Base-by-base conservation (phyloP, 129 eudicot species). In the Solidago caesia region DNA sequence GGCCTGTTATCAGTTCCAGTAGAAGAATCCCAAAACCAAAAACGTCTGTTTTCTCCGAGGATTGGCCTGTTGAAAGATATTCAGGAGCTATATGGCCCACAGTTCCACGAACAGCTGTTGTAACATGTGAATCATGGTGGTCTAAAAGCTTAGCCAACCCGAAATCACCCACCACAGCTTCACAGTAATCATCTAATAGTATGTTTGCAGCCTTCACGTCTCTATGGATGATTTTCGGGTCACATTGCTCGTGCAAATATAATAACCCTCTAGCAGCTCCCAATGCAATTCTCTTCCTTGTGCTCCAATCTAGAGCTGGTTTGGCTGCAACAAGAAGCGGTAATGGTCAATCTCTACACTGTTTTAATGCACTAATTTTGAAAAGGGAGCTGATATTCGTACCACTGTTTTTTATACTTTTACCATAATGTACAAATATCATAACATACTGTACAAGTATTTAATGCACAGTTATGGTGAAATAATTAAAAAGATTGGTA, bases 1-100 rank as follows among this genome's bases (percentile, higher is more conserved):
- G 96, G 4, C 98, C 97, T 16, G 98, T 93, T 78, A 90, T 88
- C 67, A 93, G 71, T 78, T 93, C 98, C 4, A 90, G 84, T 44
- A 93, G 76, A 60, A 93, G 89, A 82, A 93, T 93, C 12, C 99
- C 99, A 15, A 91, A 95, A 51, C 99, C 99, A 29, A 91, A 95
- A 64, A 94, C 98, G 16, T 94, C 98, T 12, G 98, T 94, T 82
- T 94, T 94, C 69, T 94, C 98, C 0, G 98, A 94, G 42, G 98
- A 90, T 64, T 90, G 98, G 49, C 98, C 98, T 2, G 98, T 94
- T 15, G 98, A 94, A 62, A 94, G 89, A 68, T 87, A 94, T 80
- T 94, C 98, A 1, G 98, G 98, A 26, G 98, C 98, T 70, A 94
- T 94, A 75, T 94, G 98, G 7, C 98, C 98, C 67, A 94, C 97